These are phyloP conservation scores for Phaffomyces thermotolerans DNA, from an alignment of 805 yeast species.

Conservation along the genomic window DNA sequence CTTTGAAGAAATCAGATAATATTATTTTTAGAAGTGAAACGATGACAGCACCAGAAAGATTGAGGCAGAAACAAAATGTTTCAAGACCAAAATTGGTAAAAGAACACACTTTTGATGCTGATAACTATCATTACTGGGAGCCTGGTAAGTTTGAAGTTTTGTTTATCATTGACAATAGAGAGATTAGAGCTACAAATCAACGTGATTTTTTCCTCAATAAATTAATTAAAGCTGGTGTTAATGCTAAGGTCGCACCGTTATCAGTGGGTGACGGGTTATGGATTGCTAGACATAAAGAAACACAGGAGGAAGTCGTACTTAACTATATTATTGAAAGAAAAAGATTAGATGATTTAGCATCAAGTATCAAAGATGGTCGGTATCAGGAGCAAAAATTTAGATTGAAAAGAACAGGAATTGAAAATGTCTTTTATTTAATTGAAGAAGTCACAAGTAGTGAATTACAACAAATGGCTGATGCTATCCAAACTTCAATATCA, in stretches of 20 bases:
- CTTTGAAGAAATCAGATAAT: conserved; percentile 41
- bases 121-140: conserved; percentile 45
- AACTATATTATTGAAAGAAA: conserved; percentile 88
- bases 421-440: conserved; percentile 63
- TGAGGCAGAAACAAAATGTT: conserved; percentile 5
- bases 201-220: conserved; percentile 62
- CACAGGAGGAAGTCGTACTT: conserved; percentile 58
- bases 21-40: conserved; percentile 24
- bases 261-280: conserved; percentile 85
- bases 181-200: conserved; percentile 59
- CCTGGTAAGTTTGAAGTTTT: conserved; percentile 50
- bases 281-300: conserved; percentile 64
- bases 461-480: conserved; percentile 43
- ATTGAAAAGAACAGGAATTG: conserved; percentile 59
- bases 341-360: conserved; percentile 76
- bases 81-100: conserved; percentile 4
- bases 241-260: conserved; percentile 47
- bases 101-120: conserved; percentile 1
- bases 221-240: conserved; percentile 41
- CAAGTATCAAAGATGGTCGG: conserved; percentile 82
- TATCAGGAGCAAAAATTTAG: conserved; percentile 82
- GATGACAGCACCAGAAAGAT: conserved; percentile 15
- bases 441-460: conserved; percentile 61
- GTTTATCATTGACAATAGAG: conserved; percentile 74
- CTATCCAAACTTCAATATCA: conserved; percentile 71